Conservation (phyloP, 192 early-diverging fungal genomes). For the Podila epicladia region DNA sequence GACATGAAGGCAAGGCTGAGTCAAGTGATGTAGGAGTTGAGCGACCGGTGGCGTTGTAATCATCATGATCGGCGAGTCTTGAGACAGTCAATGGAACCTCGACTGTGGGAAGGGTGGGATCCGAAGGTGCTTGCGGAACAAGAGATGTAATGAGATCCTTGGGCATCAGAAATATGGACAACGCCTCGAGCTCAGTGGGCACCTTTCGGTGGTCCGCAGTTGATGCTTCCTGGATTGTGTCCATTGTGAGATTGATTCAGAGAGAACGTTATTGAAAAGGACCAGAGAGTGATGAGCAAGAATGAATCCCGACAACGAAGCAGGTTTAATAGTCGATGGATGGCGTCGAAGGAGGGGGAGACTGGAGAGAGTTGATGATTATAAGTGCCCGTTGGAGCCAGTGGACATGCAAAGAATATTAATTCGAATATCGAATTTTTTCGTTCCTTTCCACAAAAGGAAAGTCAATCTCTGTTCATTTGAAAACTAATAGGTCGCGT, state of each 20-base stretch:
- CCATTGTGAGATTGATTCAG: neutral
- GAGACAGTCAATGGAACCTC: neutral
- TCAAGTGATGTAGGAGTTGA: slow-evolving; percentile 14
- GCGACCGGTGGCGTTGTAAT: neutral
- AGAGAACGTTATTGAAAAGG: too few relatives aligned
- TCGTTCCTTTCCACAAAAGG: too few relatives aligned
- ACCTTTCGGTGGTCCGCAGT: neutral
- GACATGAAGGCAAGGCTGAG: slow-evolving; percentile 43
- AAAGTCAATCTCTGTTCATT: too few relatives aligned
- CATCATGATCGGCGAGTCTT: neutral
- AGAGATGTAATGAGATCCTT: neutral
- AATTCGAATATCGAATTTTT: too few relatives aligned
- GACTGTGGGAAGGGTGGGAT: neutral
- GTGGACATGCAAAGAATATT: too few relatives aligned
- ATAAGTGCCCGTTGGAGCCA: too few relatives aligned
- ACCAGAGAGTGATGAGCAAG: too few relatives aligned
- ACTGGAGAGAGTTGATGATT: too few relatives aligned
- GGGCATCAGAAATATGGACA: neutral
- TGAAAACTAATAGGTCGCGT: too few relatives aligned
- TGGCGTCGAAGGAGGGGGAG: too few relatives aligned
- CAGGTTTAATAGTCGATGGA: too few relatives aligned
- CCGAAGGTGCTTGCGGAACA: neutral
- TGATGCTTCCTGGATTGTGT: neutral
- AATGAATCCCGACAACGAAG: too few relatives aligned
- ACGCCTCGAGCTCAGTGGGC: neutral